Evolutionary conservation across 305 asterid species (phyloP), one percentile per base, ranked within the genome.

Genomic region (Ilex paraguariensis): DNA sequence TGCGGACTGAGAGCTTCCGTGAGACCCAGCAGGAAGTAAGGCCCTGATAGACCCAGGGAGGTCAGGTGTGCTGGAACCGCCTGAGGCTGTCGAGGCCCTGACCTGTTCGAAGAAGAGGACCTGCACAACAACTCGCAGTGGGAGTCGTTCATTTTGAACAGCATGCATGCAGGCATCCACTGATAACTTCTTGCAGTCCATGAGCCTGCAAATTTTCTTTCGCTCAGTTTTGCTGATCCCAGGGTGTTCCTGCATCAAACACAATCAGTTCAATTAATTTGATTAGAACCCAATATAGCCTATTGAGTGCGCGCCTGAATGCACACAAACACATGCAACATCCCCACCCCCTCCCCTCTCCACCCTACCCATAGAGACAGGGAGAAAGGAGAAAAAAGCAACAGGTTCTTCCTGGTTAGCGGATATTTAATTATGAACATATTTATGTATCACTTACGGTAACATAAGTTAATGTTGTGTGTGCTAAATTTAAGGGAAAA

Each of bases 131-230:
- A 85, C 81, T 9, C 97, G 83, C 70, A 87, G 31, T 0, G 96
- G 97, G 16, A 90, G 85, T 71, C 97, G 73, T 71, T 90, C 97
- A 66, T 90, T 90, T 62, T 87, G 96, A 51, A 82, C 96, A 0
- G 87, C 97, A 40, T 90, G 97, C 11, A 80, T 65, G 60, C 96
- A 84, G 31, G 96, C 97, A 10, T 85, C 93, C 0, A 75, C 72
- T 9, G 97, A 87, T 40, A 90, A 84, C 84, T 85, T 90, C 70
- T 73, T 63, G 74, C 92, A 84, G 55, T 90, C 95, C 90, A 90
- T 90, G 59, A 85, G 63, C 64, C 78, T 79, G 79, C 97, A 87
- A 7, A 90, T 70, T 66, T 78, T 84, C 79, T 82, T 90, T 28
- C 81, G 81, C 55, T 90, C 97, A 31, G 87, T 77, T 77, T 87